Evolutionary conservation across 2,329 filamentous ascomycete species (phyloP).

Genomic region (Sporothrix globosa): DNA sequence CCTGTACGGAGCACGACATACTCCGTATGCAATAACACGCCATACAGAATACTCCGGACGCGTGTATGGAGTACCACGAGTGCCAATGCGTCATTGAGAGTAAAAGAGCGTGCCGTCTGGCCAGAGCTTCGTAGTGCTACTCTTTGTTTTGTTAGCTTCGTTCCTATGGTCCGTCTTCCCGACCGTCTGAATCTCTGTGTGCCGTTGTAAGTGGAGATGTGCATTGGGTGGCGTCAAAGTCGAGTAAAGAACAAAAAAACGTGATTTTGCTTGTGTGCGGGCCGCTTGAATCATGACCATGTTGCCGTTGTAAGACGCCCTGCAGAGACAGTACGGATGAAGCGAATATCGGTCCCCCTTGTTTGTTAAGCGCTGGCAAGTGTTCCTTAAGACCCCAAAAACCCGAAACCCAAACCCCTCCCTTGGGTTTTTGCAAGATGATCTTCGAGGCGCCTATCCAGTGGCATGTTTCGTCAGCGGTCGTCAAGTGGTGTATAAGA

Average conservation of each 20-base stretch:
- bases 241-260: not conserved
- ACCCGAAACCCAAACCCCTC: not conserved
- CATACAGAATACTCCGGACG: not conserved
- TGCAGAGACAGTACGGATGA: not conserved
- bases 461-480: conserved; percentile 8
- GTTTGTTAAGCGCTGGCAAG: not conserved
- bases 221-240: not conserved
- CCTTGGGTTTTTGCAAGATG: conserved; percentile 9
- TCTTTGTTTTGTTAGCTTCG: not conserved
- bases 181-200: not conserved
- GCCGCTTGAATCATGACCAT: not conserved
- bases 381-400: not conserved
- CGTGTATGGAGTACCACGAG: not conserved
- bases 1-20: not conserved
- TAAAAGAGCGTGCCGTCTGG: conserved; percentile 1
- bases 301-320: not conserved
- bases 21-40: not conserved
- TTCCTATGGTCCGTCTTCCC: not conserved
- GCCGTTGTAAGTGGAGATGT: not conserved
- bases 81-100: not conserved
- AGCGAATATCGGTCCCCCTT: not conserved
- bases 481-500: not conserved
- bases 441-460: conserved; percentile 11
- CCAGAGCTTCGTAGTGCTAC: not conserved
- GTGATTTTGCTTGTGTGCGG: conserved; percentile 3